Conservation (phyloP, 768 basidiomycete genomes). For the Glaciozyma antarctica region DNA sequence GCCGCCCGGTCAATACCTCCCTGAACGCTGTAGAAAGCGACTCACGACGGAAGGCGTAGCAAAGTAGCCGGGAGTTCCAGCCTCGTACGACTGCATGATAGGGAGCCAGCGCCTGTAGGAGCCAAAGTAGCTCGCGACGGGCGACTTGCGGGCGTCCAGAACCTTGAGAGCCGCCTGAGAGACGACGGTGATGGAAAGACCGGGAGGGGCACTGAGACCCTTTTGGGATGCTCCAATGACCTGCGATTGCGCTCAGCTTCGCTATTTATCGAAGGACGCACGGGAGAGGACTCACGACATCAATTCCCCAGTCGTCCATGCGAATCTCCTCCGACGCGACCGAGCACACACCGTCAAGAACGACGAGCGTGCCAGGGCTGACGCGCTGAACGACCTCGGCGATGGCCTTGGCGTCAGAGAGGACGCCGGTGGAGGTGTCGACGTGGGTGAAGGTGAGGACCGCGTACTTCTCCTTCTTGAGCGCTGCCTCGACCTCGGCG, state of each 20-base stretch:
- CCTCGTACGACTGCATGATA: conserved; percentile 85
- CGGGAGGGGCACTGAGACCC: conserved; percentile 86
- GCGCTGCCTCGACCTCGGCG: conserved; percentile 55
- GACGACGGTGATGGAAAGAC: conserved; percentile 74
- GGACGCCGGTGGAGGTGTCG: conserved; percentile 72
- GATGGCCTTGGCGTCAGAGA: conserved; percentile 71
- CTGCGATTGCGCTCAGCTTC: not conserved
- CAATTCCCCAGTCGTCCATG: conserved; percentile 87
- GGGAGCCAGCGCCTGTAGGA: conserved; percentile 33
- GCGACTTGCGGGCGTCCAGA: conserved; percentile 54
- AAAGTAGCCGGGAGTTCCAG: conserved; percentile 70
- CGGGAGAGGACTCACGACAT: conserved; percentile 62
- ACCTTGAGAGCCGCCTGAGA: conserved; percentile 68
- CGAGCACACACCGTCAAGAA: conserved; percentile 89
- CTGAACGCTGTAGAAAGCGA: not conserved
- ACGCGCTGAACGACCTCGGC: conserved; percentile 60
- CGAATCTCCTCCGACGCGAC: conserved; percentile 91
- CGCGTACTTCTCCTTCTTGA: conserved; percentile 74
- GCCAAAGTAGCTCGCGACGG: conserved; percentile 70
- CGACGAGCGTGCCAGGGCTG: conserved; percentile 75
- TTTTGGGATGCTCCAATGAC: conserved; percentile 71
- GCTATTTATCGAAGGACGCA: not conserved
- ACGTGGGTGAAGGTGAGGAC: conserved; percentile 89
- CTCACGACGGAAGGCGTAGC: conserved; percentile 52
- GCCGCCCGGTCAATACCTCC: not conserved